These are phyloP conservation scores for Avena sativa DNA, from an alignment of 176 grass and related monocot genomes.

Conservation along the genomic window DNA sequence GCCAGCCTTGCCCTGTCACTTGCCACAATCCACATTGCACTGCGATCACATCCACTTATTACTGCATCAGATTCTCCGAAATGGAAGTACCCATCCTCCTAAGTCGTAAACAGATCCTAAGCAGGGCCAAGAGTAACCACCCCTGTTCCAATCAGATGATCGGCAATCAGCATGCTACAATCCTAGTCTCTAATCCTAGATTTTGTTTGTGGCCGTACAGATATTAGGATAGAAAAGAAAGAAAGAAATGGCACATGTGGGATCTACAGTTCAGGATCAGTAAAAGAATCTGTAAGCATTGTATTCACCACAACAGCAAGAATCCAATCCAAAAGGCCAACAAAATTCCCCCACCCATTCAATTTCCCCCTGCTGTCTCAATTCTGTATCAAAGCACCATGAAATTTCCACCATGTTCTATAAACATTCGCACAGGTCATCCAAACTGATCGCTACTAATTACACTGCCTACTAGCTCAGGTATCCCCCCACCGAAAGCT, in stretches of 20 bases:
- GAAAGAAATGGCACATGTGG: neutral
- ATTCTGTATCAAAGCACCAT: slow-evolving; percentile 51
- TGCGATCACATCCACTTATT: neutral
- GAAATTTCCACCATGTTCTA: slow-evolving; percentile 47
- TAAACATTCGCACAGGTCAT: slow-evolving; percentile 55
- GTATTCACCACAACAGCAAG: slow-evolving; percentile 36
- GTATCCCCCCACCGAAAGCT: slow-evolving; percentile 32
- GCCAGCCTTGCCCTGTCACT: neutral
- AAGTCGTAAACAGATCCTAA: neutral
- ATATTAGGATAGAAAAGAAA: too few relatives aligned
- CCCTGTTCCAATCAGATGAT: neutral
- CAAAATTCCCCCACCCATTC: slow-evolving; percentile 34
- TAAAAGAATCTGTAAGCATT: slow-evolving; percentile 30
- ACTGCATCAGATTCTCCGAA: neutral
- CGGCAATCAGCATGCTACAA: neutral
- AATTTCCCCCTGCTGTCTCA: neutral
- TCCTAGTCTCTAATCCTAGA: neutral
- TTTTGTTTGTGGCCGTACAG: neutral
- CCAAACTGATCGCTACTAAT: slow-evolving; percentile 54
- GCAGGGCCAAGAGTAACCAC: neutral
- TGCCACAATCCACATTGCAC: neutral
- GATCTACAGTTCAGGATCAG: neutral
- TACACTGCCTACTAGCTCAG: slow-evolving; percentile 56
- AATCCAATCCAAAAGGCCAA: slow-evolving; percentile 30
- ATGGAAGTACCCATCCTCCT: too few relatives aligned